These are phyloP conservation scores for Starmerella floris DNA, from an alignment of 805 yeast species.

Conservation along the genomic window DNA sequence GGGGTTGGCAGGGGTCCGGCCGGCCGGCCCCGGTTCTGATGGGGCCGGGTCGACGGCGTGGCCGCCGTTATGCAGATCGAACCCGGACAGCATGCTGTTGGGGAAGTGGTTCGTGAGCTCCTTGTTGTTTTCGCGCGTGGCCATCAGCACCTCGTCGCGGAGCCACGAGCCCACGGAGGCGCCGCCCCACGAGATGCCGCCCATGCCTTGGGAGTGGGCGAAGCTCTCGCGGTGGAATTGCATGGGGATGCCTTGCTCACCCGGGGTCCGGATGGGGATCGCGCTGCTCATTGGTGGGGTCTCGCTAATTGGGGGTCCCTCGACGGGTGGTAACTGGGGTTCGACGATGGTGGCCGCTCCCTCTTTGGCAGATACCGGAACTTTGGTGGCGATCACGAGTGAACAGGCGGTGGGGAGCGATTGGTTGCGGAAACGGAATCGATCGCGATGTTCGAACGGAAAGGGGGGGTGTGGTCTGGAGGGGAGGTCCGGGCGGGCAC, in stretches of 20 bases:
- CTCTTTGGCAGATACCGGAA: no score
- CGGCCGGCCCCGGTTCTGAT: neutral
- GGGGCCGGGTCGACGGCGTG: neutral
- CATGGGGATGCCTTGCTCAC: constrained; percentile 14
- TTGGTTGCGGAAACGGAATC: no score
- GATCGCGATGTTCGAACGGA: no score
- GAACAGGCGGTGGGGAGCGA: no score
- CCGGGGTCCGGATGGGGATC: constrained; percentile 15
- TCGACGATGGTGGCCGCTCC: no score
- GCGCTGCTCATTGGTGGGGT: constrained; percentile 20
- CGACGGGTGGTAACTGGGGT: no score
- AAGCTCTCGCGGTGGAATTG: constrained; percentile 74
- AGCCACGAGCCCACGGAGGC: constrained; percentile 91
- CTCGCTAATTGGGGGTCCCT: no score
- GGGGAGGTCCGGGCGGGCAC: no score
- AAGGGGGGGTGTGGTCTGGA: no score
- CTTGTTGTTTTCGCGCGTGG: constrained; percentile 16
- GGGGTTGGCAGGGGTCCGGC: neutral
- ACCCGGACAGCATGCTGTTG: constrained; percentile 4
- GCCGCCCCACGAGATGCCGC: constrained; percentile 96
- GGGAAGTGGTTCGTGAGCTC: constrained; percentile 1
- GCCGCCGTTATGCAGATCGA: constrained; percentile 3
- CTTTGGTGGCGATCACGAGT: no score
- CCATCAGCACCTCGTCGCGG: constrained; percentile 53
- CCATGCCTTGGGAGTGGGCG: constrained; percentile 95